These are phyloP conservation scores for Pseudopyricularia cyperi DNA, from an alignment of 2,329 filamentous ascomycete species.

Conservation along the genomic window DNA sequence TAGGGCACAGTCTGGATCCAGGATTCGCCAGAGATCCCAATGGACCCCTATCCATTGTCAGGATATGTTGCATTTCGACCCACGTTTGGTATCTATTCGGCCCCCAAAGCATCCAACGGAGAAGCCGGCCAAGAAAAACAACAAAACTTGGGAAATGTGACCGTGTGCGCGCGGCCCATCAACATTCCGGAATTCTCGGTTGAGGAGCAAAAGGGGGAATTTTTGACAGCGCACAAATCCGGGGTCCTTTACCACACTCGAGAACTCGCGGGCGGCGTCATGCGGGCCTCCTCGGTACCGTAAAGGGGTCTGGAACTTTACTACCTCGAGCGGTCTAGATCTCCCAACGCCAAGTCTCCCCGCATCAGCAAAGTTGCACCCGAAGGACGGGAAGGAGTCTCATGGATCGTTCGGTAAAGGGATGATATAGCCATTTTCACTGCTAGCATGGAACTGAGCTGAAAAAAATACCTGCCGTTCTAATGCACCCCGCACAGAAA, in stretches of 20 bases:
- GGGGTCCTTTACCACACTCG: neutral
- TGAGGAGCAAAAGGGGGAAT: neutral
- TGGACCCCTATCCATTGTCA: neutral
- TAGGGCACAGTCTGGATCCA: neutral
- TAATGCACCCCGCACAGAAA: too few relatives aligned
- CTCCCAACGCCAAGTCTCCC: neutral
- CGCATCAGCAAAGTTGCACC: neutral
- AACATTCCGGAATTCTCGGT: neutral
- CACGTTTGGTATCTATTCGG: neutral
- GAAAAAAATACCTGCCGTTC: too few relatives aligned
- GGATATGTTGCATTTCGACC: neutral
- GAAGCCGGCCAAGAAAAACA: neutral
- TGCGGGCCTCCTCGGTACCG: neutral
- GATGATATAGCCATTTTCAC: too few relatives aligned
- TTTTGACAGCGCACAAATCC: neutral
- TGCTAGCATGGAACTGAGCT: too few relatives aligned
- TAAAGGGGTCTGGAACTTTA: neutral
- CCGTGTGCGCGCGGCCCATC: neutral
- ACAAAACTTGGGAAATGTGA: neutral
- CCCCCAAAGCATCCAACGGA: too few relatives aligned
- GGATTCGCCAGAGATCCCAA: neutral
- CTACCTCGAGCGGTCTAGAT: neutral
- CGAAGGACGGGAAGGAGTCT: neutral
- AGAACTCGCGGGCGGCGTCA: neutral
- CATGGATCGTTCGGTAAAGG: too few relatives aligned